Conservation (phyloP, 345 rosid species). For the Salix exigua region DNA sequence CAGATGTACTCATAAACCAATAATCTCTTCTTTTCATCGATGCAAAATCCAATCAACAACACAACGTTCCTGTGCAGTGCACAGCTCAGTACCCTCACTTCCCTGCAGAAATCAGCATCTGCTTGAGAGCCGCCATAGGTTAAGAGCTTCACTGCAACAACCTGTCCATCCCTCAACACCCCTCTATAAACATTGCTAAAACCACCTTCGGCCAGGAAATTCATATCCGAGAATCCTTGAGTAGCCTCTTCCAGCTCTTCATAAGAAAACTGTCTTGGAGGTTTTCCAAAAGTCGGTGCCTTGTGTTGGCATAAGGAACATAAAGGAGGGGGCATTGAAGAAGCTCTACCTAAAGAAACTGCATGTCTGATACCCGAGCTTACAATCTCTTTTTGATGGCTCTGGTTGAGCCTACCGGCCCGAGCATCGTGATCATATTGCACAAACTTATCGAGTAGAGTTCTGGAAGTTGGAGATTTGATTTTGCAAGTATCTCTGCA, state of each 20-base stretch:
- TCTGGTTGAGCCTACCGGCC: constrained; percentile 24
- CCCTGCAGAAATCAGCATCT: constrained; percentile 68
- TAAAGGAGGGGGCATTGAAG: constrained; percentile 66
- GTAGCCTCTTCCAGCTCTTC: constrained; percentile 58
- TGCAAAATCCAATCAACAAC: constrained; percentile 58
- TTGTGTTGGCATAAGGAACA: constrained; percentile 70
- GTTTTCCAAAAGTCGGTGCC: constrained; percentile 66
- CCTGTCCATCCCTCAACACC: constrained; percentile 52
- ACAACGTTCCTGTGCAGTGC: constrained; percentile 77
- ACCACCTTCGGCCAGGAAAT: constrained; percentile 63
- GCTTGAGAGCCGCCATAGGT: constrained; percentile 44
- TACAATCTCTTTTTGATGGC: constrained; percentile 22
- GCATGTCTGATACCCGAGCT: constrained; percentile 39
- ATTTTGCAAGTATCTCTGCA: constrained; percentile 6
- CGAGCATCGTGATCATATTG: constrained; percentile 43
- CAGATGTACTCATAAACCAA: constrained; percentile 72
- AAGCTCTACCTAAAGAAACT: constrained; percentile 49
- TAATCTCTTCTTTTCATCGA: constrained; percentile 47
- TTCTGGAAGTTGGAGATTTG: constrained; percentile 34
- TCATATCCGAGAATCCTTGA: constrained; percentile 50
- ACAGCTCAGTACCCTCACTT: constrained; percentile 66
- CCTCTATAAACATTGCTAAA: constrained; percentile 60
- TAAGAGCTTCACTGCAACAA: constrained; percentile 65
- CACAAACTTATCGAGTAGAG: constrained; percentile 43
- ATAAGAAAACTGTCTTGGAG: constrained; percentile 56